Base-by-base conservation (phyloP, 441 rosid species). In the Corymbia calophylla region DNA sequence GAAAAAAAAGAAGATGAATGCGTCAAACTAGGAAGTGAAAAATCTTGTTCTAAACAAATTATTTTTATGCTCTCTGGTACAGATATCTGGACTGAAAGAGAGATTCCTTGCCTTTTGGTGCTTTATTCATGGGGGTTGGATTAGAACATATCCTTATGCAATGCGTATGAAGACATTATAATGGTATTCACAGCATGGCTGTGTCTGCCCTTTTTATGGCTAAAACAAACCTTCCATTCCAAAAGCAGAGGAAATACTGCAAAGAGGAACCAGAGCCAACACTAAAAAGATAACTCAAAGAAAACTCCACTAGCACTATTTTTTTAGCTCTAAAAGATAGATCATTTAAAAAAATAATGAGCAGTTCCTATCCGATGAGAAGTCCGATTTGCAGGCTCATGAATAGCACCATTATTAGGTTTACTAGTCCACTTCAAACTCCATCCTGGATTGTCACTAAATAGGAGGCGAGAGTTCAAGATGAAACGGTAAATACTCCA, bases 341-440 rank as follows among this genome's bases (percentile, higher is more conserved):
- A 14, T 29, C 15, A 62, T 29, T 29, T 5, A 12, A 27, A 60
- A 62, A 53, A 53, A 6, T 5, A 29, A 8, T 13, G 16, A 3
- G 73, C 55, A 15, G 1, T 32, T 64, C 35, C 73, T 64, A 64
- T 64, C 3, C 17, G 1, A 64, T 31, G 73, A 16, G 31, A 64
- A 16, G 62, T 64, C 10, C 18, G 9, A 31, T 64, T n/a, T 64
- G 73, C 73, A 64, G 31, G 6, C 39, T 16, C 73, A 15, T 8
- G 39, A 64, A 39, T 10, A n/a, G 0, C 1, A 10, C 9, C 5
- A 0, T n/a, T n/a, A 0, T 0, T 15, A 64, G 31, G 18, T 64
- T 29, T n/a, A 64, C 5, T 64, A n/a, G 11, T 64, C 19, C 3
- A n/a, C 21, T 64, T n/a, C 11, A 64, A 64, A 64, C 73, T 64